Percentiles rank a stretch among this genome's conserved stretches.
Conservation (phyloP, 2,329 filamentous ascomycete species). For the Orbilia ellipsospora region DNA sequence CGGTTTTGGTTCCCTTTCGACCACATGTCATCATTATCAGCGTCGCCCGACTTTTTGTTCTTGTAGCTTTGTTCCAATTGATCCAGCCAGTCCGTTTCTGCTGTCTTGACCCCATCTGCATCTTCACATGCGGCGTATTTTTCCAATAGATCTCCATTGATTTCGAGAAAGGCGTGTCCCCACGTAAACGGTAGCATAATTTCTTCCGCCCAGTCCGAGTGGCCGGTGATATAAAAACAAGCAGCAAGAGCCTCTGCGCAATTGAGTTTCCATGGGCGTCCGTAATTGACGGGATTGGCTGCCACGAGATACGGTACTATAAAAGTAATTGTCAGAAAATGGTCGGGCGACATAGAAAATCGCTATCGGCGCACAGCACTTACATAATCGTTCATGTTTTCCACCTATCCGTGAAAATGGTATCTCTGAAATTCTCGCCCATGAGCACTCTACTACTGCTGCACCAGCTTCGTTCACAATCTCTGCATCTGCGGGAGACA, state of each 20-base stretch:
- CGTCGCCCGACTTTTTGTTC: constrained; percentile 76
- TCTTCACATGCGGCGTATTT: constrained; percentile 85
- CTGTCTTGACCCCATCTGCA: constrained; percentile 83
- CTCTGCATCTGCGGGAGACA: constrained; percentile 84
- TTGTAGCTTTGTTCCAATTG: constrained; percentile 90
- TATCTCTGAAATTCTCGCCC: constrained; percentile 85
- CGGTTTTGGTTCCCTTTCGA: constrained; percentile 89
- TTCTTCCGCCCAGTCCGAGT: constrained; percentile 87
- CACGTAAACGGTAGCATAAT: constrained; percentile 88
- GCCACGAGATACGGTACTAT: constrained; percentile 92
- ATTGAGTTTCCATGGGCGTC: constrained; percentile 92
- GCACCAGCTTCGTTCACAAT: constrained; percentile 89
- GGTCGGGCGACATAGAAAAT: background rate
- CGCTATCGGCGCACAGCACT: constrained; percentile 46
- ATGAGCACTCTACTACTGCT: constrained; percentile 96
- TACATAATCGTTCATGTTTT: constrained; percentile 82
- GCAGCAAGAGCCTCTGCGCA: constrained; percentile 95
- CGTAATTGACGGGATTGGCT: constrained; percentile 97
- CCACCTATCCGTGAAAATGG: constrained; percentile 92
- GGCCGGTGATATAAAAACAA: constrained; percentile 91
- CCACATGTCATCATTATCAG: constrained; percentile 80
- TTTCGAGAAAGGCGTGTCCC: constrained; percentile 86
- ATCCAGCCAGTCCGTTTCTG: constrained; percentile 87
- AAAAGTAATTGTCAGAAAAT: constrained; percentile 13
- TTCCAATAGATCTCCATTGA: constrained; percentile 84